Percentiles rank a stretch among this genome's conserved stretches.
These are phyloP conservation scores for Sordariomycetes sp. DNA, from an alignment of 2,329 filamentous ascomycete genomes.

Conservation along the genomic window DNA sequence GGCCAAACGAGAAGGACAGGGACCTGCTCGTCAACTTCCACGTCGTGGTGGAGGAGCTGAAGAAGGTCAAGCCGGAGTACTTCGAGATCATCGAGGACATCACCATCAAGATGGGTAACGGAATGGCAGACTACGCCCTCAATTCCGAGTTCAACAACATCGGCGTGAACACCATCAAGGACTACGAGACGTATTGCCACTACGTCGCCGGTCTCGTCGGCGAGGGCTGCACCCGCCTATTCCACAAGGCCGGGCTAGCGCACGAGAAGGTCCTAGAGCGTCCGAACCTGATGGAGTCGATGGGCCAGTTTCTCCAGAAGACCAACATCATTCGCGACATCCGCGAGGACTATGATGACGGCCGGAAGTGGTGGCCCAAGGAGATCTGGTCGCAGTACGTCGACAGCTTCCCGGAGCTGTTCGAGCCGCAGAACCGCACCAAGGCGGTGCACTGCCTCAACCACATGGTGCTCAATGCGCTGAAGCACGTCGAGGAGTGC, in stretches of 20 bases:
- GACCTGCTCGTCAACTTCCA: constrained; percentile 89
- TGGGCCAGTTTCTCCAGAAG: constrained; percentile 96
- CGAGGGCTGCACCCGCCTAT: constrained; percentile 80
- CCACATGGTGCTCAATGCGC: constrained; percentile 85
- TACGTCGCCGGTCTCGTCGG: constrained; percentile 98
- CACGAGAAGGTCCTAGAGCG: constrained; percentile 73
- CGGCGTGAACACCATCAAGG: constrained; percentile 68
- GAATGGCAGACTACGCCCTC: constrained; percentile 91
- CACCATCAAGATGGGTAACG: constrained; percentile 88
- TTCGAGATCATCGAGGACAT: constrained; percentile 83
- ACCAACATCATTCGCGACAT: constrained; percentile 98
- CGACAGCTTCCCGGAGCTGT: constrained; percentile 77
- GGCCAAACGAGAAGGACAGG: constrained; percentile 85
- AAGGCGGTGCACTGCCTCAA: constrained; percentile 76
- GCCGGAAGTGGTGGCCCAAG: constrained; percentile 84
- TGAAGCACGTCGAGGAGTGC: constrained; percentile 81
- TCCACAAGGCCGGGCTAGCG: constrained; percentile 75
- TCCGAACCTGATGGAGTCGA: constrained; percentile 75
- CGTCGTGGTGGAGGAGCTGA: constrained; percentile 73
- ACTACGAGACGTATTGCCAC: constrained; percentile 96
- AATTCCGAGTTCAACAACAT: constrained; percentile 71
- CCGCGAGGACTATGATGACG: constrained; percentile 77
- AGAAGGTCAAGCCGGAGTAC: constrained; percentile 77
- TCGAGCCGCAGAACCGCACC: constrained; percentile 65
- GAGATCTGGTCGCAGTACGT: constrained; percentile 98